phyloP scores from a whole-genome alignment of 2,329 filamentous ascomycete species.

The Pseudogymnoascus sp. region DNA sequence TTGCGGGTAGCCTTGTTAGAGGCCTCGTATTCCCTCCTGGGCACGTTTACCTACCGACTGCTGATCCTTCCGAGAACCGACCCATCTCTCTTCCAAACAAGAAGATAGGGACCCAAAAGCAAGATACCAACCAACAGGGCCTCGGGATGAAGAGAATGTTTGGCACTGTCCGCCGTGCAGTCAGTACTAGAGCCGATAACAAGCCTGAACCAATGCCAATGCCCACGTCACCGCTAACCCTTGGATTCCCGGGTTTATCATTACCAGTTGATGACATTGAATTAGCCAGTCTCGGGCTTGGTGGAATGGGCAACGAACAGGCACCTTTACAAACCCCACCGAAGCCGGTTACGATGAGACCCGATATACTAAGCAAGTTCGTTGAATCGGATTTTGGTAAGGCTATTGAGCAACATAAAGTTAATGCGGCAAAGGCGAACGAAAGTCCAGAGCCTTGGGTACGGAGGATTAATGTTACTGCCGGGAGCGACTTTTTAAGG shows the following conservation, averaged over 20 bases:
- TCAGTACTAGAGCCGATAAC: slow-evolving; percentile 47
- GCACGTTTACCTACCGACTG: slow-evolving; percentile 68
- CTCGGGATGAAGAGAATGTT: slow-evolving; percentile 81
- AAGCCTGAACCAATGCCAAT: slow-evolving; percentile 9
- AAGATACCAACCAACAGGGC: slow-evolving; percentile 52
- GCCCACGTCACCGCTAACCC: slow-evolving; percentile 27
- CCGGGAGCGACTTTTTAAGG: slow-evolving; percentile 1
- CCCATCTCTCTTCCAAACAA: slow-evolving; percentile 45
- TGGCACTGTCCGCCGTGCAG: slow-evolving; percentile 72
- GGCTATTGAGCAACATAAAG: slow-evolving; percentile 4
- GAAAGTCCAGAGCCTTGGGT: neutral
- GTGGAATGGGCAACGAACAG: neutral
- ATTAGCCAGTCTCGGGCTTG: neutral
- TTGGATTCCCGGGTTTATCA: slow-evolving; percentile 45
- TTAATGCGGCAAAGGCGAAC: neutral
- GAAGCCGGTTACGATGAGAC: slow-evolving; percentile 4
- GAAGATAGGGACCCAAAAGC: slow-evolving; percentile 35
- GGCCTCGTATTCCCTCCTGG: slow-evolving; percentile 77
- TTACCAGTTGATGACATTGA: slow-evolving; percentile 2
- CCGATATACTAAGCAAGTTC: slow-evolving; percentile 3
- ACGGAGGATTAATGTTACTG: slow-evolving; percentile 5
- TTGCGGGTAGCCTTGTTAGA: slow-evolving; percentile 77
- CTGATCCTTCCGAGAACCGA: slow-evolving; percentile 45
- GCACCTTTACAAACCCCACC: neutral
- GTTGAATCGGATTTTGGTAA: slow-evolving; percentile 3